Evolutionary conservation across 2,329 filamentous ascomycete genomes (phyloP).

Genomic region (Beauveria bassiana): DNA sequence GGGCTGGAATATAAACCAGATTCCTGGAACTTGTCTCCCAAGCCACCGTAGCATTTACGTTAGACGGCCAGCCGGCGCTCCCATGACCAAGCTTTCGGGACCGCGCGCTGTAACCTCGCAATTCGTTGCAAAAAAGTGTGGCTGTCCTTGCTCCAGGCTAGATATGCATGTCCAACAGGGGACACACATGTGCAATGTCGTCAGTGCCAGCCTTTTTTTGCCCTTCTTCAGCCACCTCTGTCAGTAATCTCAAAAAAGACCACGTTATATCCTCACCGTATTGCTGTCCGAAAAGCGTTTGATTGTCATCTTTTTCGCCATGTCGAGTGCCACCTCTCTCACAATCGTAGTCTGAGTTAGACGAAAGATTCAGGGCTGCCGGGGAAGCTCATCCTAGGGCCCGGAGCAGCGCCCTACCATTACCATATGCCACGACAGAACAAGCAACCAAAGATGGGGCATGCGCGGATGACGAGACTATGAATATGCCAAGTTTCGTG

Average conservation of each 20-base stretch:
- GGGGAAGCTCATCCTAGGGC: background rate
- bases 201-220: background rate
- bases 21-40: background rate
- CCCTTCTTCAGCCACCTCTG: background rate
- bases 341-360: background rate
- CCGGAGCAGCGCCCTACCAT: background rate
- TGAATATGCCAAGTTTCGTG: no score
- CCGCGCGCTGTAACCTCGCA: background rate
- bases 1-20: background rate
- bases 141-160: background rate
- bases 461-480: no score
- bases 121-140: background rate
- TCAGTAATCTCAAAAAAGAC: background rate
- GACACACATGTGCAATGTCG: background rate
- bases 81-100: slow-evolving; percentile 2
- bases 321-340: no score
- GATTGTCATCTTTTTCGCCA: no score
- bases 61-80: background rate
- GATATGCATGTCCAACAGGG: background rate
- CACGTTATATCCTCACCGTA: no score
- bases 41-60: background rate
- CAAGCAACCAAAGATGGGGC: no score
- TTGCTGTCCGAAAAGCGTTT: no score
- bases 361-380: background rate
- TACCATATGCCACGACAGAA: no score